These are phyloP conservation scores for Filobasidium floriforme DNA, from an alignment of 768 basidiomycete genomes.

Conservation along the genomic window DNA sequence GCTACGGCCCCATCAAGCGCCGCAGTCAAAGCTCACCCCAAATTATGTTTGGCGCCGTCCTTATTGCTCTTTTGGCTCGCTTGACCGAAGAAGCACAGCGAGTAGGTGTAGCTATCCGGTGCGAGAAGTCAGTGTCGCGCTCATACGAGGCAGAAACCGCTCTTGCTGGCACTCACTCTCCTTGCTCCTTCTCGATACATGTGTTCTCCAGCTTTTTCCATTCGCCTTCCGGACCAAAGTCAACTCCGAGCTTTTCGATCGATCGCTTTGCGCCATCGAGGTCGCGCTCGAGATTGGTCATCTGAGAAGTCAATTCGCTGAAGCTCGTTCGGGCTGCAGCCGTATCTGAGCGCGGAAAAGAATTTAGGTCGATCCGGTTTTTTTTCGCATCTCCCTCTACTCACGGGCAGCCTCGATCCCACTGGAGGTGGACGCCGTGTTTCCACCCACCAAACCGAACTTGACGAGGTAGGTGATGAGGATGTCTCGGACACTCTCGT, in stretches of 20 bases:
- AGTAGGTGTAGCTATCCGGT: slow-evolving; percentile 74
- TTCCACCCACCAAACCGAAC: slow-evolving; percentile 54
- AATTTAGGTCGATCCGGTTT: slow-evolving; percentile 6
- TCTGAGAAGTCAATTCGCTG: slow-evolving; percentile 50
- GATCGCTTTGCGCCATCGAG: slow-evolving; percentile 49
- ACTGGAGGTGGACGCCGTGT: slow-evolving; percentile 18
- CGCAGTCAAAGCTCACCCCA: slow-evolving; percentile 60
- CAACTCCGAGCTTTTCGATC: slow-evolving; percentile 57
- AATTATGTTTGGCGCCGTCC: slow-evolving; percentile 64
- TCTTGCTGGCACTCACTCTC: slow-evolving; percentile 63
- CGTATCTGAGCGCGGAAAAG: slow-evolving; percentile 31
- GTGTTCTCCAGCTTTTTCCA: slow-evolving; percentile 88
- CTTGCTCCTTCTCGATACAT: slow-evolving; percentile 72
- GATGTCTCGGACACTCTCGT: slow-evolving; percentile 58
- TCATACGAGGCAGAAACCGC: neutral
- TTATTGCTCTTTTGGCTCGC: slow-evolving; percentile 80
- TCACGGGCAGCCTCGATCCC: slow-evolving; percentile 33
- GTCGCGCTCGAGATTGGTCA: slow-evolving; percentile 56
- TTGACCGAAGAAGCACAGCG: slow-evolving; percentile 82
- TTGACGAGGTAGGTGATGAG: slow-evolving; percentile 59
- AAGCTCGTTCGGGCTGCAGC: slow-evolving; percentile 41
- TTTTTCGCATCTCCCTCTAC: slow-evolving; percentile 2
- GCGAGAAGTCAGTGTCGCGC: neutral
- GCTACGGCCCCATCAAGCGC: neutral
- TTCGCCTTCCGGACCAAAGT: slow-evolving; percentile 72